Evolutionary conservation across 2,329 filamentous ascomycete genomes (phyloP), one percentile per base, ranked within the genome.

Genomic region (Fonsecaea erecta): DNA sequence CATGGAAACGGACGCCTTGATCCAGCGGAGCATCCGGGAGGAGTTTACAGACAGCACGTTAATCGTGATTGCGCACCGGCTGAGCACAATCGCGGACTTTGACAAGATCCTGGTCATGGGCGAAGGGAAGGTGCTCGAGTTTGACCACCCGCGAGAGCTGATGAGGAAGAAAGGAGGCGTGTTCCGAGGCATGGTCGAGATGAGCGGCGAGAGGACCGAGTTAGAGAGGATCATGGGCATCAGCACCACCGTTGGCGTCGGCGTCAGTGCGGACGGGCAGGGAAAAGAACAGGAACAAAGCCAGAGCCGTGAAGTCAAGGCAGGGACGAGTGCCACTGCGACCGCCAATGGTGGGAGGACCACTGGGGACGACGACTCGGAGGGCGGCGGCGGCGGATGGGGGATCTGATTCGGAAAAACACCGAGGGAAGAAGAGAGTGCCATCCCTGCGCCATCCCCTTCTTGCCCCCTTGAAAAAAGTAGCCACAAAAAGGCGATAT

Each of bases 51-150:
- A 86, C 66, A 85, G 84, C 46, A 92, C 90, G 0, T 78, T 92
- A 30, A 77, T 93, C 18, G 89, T 92, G 18, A 92, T 93, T 74
- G 90, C 90, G 1, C 90, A 93, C 73, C 84, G 90, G 1, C 79
- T 93, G 56, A 90, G 88, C 75, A 92, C 90, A 0, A 90, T 93
- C 77, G 88, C 87, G 2, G 90, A 92, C 75, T 92, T 92, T 73
- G 90, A 92, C 75, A 83, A 86, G 66, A 90, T 92, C 63, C 79
- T 92, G 11, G 90, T 93, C 5, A 79, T 93, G 68, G 85, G 85
- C 62, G 88, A 90, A 35, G 90, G 90, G 0, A 78, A 77, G 51
- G 88, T 88, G 0, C 85, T 86, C 16, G 90, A 92, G 77, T 91
- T 85, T 75, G 90, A 88, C 2, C 81, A 79, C 5, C 90, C 90